Evolutionary conservation across 1,284 basidiomycete species (phyloP).

Genomic region (Rhodotorula sp.): DNA sequence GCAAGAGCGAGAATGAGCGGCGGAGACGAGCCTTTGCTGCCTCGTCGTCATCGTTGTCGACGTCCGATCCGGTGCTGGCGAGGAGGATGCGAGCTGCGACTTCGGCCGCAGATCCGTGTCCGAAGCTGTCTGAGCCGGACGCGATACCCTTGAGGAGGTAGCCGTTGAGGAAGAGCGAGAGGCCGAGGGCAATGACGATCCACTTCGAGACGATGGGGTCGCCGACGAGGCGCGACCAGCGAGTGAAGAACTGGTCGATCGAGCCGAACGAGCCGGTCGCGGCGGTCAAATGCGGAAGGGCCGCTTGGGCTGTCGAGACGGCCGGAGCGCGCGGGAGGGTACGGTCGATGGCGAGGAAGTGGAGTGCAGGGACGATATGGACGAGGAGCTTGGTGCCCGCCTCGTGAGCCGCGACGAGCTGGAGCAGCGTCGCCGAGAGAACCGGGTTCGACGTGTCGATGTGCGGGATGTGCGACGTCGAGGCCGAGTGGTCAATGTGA

Average conservation of each 20-base stretch:
- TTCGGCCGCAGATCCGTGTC: constrained; percentile 52
- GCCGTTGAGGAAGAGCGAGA: constrained; percentile 88
- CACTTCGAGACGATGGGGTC: constrained; percentile 94
- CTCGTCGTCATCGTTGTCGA: constrained; percentile 46
- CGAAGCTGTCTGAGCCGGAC: constrained; percentile 48
- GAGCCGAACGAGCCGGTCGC: constrained; percentile 40
- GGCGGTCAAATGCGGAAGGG: constrained; percentile 32
- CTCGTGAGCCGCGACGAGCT: constrained; percentile 56
- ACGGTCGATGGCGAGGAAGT: constrained; percentile 48
- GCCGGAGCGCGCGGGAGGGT: constrained; percentile 43
- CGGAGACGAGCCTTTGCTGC: constrained; percentile 28
- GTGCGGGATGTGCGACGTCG: constrained; percentile 35
- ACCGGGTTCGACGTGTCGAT: constrained; percentile 54
- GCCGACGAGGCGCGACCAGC: constrained; percentile 92
- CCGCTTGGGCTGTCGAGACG: constrained; percentile 26
- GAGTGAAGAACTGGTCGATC: constrained; percentile 82
- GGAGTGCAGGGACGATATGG: constrained; percentile 49
- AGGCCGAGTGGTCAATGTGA: constrained; percentile 47
- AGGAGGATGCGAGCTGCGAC: constrained; percentile 48
- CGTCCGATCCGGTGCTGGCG: constrained; percentile 44
- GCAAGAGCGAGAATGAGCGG: constrained; percentile 27
- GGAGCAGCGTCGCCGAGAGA: constrained; percentile 61
- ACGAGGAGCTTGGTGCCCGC: constrained; percentile 36
- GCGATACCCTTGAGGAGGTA: constrained; percentile 79
- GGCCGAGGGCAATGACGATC: constrained; percentile 83